A percentile compares a stretch with the other conserved stretches of the same genome.
These are phyloP conservation scores for Spathaspora girioi DNA, from an alignment of 805 yeast species.

Conservation along the genomic window DNA sequence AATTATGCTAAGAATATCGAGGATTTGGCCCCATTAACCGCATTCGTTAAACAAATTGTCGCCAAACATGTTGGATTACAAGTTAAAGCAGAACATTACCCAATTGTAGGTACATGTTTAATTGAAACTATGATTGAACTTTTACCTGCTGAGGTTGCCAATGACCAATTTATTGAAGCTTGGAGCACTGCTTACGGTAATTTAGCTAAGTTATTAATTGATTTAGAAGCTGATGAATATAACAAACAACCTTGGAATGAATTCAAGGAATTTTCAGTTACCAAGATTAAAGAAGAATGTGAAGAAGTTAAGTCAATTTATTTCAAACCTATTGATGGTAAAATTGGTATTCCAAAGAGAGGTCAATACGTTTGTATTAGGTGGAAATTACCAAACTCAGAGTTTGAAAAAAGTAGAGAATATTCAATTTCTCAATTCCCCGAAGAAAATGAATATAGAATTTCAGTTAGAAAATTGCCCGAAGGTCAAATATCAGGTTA, in stretches of 20 bases:
- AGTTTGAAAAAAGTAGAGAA: constrained; percentile 49
- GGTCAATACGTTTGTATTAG: constrained; percentile 46
- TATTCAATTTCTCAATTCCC: constrained; percentile 51
- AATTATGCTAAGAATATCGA: constrained; percentile 63
- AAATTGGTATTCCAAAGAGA: constrained; percentile 25
- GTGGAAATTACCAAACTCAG: constrained; percentile 30
- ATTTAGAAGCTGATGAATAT: constrained; percentile 50
- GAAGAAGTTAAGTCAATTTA: constrained; percentile 48
- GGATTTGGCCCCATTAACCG: constrained; percentile 48
- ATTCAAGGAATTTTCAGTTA: constrained; percentile 49
- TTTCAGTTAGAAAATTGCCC: constrained; percentile 50
- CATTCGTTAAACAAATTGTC: constrained; percentile 56
- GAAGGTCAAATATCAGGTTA: constrained; percentile 50
- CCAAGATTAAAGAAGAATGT: constrained; percentile 40
- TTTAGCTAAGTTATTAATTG: constrained; percentile 58
- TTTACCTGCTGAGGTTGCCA: constrained; percentile 57
- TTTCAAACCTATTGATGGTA: constrained; percentile 43
- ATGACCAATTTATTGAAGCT: constrained; percentile 53
- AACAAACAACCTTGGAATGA: constrained; percentile 49
- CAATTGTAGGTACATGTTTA: constrained; percentile 59
- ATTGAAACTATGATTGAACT: constrained; percentile 50
- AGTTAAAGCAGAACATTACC: constrained; percentile 61
- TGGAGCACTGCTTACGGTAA: constrained; percentile 66
- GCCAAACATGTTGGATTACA: constrained; percentile 65
- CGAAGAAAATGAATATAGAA: constrained; percentile 41